Evolutionary conservation across 2,329 filamentous ascomycete species (phyloP), one percentile per base, ranked within the genome.

Genomic region (Fusarium sp.): DNA sequence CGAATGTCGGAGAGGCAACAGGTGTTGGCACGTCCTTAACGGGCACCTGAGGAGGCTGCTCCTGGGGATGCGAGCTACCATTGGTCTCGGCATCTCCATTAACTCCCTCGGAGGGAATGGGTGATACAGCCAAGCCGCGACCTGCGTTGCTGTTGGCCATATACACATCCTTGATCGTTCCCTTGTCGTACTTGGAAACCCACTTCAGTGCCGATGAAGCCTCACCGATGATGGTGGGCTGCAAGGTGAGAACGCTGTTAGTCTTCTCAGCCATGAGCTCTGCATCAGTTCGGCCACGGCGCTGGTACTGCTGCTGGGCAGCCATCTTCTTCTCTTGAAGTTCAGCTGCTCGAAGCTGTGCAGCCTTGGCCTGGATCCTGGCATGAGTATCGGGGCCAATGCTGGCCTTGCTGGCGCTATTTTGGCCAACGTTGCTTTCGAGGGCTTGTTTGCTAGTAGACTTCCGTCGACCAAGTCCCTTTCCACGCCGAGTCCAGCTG

Each of bases 121-220:
- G 79, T 16, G 82, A 80, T 35, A 84, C 73, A 20, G 81, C 68
- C 43, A 85, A 73, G 14, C 94, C 94, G 68, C 90, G 93, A 24
- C 95, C 95, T 48, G 93, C 92, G 74, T 88, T 90, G 57, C 85
- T 86, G 80, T 97, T 92, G 54, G 91, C 90, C 61, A 98, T 87
- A 82, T 98, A 98, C n/a, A 94, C 92, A 73, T 94, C 92, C 64
- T 95, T 92, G 72, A 97, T 92, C 9, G 92, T 88, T 78, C 97
- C 92, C 84, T 97, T 97, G 84, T 98, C 97, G 81, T 98, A 98
- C 78, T 95, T 95, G 82, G 89, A 96, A 35, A 96, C 95, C 97
- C 97, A 99, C 83, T 98, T 97, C 92, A 99, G 93, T 1, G 97
- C 97, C 27, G 95, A 94, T 10, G 94, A 97, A 20, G 95, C 96